phyloP scores from a whole-genome alignment of 495 filamentous ascomycete genomes.

The Aspergillus baeticus region DNA sequence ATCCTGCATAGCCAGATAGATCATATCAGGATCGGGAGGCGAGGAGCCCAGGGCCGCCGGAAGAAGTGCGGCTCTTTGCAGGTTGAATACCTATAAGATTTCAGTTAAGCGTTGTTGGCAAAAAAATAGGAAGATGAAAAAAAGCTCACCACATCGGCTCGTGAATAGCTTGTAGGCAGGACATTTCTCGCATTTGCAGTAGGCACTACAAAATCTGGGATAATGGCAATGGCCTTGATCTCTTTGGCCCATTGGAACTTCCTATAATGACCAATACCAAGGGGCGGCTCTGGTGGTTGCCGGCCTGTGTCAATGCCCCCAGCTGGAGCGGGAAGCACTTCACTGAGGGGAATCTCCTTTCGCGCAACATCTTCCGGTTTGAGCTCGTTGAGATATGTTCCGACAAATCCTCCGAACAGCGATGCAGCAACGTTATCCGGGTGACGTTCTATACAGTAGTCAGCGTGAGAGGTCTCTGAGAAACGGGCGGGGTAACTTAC shows the following conservation, averaged over 20 bases:
- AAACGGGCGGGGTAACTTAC: conserved; percentile 32
- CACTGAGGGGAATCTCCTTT: conserved; percentile 91
- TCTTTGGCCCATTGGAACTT: conserved; percentile 89
- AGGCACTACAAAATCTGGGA: conserved; percentile 89
- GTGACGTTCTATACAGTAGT: conserved; percentile 65
- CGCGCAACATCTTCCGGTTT: conserved; percentile 79
- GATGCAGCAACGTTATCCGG: conserved; percentile 97
- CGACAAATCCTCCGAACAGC: conserved; percentile 94
- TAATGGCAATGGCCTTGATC: conserved; percentile 92
- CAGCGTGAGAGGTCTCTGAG: neutral
- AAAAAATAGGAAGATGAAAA: conserved; percentile 5
- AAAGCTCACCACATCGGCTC: conserved; percentile 70
- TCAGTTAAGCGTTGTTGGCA: neutral
- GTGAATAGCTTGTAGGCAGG: conserved; percentile 70
- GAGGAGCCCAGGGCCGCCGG: conserved; percentile 81
- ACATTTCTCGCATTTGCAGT: conserved; percentile 85
- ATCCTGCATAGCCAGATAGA: conserved; percentile 97
- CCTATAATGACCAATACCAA: conserved; percentile 87
- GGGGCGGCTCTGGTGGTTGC: conserved; percentile 80
- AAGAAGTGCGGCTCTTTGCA: conserved; percentile 86
- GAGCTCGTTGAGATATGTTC: conserved; percentile 89
- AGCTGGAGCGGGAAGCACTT: conserved; percentile 82
- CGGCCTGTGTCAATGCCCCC: conserved; percentile 86
- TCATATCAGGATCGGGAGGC: conserved; percentile 88
- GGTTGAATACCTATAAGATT: conserved; percentile 72